Evolutionary conservation across 139 green algal species (phyloP).

Genomic region (Chloropicon primus): DNA sequence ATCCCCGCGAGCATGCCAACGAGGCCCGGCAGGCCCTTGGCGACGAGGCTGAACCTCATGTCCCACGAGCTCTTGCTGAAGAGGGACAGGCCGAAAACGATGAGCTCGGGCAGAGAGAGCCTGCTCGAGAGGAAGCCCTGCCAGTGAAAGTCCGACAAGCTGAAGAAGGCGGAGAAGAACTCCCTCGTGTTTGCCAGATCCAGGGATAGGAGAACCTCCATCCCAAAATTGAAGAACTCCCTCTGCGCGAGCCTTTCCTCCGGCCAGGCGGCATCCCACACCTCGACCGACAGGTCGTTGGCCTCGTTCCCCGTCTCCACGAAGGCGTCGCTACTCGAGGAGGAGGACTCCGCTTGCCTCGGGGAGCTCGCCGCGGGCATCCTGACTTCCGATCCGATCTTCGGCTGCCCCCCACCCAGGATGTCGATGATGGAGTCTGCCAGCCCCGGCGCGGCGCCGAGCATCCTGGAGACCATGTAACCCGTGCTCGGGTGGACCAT

Average conservation of each 20-base stretch:
- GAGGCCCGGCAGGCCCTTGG: slow-evolving; percentile 31
- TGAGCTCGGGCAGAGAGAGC: slow-evolving; percentile 59
- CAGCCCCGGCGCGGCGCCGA: slow-evolving; percentile 68
- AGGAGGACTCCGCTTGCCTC: no score
- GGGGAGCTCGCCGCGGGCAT: background rate
- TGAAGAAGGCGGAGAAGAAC: slow-evolving; percentile 96
- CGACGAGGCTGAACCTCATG: slow-evolving; percentile 49
- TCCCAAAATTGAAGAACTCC: slow-evolving; percentile 91
- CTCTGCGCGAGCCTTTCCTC: slow-evolving; percentile 72
- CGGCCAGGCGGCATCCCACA: slow-evolving; percentile 82
- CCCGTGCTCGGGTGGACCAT: slow-evolving; percentile 85
- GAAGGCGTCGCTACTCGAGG: slow-evolving; percentile 29
- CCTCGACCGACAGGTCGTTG: slow-evolving; percentile 29
- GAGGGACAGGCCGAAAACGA: slow-evolving; percentile 71
- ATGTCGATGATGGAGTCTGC: slow-evolving; percentile 29
- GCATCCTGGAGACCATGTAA: slow-evolving; percentile 86
- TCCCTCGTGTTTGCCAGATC: slow-evolving; percentile 55
- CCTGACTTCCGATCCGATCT: background rate
- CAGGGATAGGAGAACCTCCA: slow-evolving; percentile 57
- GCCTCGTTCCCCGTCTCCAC: slow-evolving; percentile 19
- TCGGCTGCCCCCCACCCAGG: background rate
- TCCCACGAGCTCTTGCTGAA: slow-evolving; percentile 57
- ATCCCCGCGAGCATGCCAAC: slow-evolving; percentile 36
- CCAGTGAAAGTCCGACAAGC: slow-evolving; percentile 76
- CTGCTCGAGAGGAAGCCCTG: slow-evolving; percentile 87